phyloP scores from a whole-genome alignment of 78 protist species.

The Monosiga brevicollis region DNA sequence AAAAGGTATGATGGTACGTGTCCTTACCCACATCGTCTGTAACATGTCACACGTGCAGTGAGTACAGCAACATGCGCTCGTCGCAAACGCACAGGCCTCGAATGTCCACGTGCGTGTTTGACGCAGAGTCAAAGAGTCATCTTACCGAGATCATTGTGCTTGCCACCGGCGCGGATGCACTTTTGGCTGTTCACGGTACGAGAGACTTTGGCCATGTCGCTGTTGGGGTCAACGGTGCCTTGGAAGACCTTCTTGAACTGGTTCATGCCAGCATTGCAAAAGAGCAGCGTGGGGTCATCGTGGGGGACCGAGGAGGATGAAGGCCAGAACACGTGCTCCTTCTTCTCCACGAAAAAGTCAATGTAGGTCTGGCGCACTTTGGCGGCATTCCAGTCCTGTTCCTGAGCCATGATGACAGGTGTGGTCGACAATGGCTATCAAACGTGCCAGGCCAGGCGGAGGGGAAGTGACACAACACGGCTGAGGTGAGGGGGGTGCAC shows the following conservation, averaged over 20 bases:
- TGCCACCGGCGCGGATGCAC: slow-evolving; percentile 99
- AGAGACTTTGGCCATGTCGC: slow-evolving; percentile 61
- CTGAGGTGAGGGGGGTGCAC: too few relatives aligned
- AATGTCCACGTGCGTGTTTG: too few relatives aligned
- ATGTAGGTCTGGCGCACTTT: slow-evolving; percentile 76
- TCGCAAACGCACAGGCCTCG: too few relatives aligned
- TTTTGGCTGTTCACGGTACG: slow-evolving; percentile 92
- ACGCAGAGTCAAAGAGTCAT: neutral
- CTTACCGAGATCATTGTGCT: slow-evolving; percentile 92
- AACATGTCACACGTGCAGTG: too few relatives aligned
- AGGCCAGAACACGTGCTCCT: slow-evolving; percentile 62
- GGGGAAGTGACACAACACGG: too few relatives aligned
- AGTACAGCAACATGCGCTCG: too few relatives aligned
- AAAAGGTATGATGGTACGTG: slow-evolving; percentile 96
- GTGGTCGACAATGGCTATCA: too few relatives aligned
- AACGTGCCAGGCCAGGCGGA: too few relatives aligned
- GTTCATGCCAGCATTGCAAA: slow-evolving; percentile 97
- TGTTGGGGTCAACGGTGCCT: slow-evolving; percentile 78
- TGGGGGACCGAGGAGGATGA: slow-evolving; percentile 80
- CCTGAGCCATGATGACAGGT: too few relatives aligned
- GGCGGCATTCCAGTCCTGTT: slow-evolving; percentile 32
- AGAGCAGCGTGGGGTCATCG: slow-evolving; percentile 93
- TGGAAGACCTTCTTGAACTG: slow-evolving; percentile 93
- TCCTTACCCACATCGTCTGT: slow-evolving; percentile 86
- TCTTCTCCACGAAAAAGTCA: slow-evolving; percentile 60